A percentile compares a stretch with the other conserved stretches of the same genome.
Evolutionary conservation across 192 early-diverging fungal genomes (phyloP).

Genomic region (Coemansia guatemalensis): DNA sequence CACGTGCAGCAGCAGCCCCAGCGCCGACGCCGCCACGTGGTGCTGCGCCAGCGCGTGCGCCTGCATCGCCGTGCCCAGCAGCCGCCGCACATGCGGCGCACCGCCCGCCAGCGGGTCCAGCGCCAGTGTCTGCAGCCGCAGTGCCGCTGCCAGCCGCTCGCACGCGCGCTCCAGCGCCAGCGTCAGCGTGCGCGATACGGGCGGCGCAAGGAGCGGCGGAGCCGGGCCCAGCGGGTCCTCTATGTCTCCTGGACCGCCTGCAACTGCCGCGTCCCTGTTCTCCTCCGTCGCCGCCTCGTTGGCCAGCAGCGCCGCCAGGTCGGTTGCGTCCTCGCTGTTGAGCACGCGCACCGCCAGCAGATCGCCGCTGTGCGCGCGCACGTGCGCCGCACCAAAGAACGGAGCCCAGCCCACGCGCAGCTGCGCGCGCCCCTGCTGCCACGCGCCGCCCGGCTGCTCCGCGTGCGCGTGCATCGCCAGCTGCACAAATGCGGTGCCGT

Average conservation of each 20-base stretch:
- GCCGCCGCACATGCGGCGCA: constrained; percentile 42
- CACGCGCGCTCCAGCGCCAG: constrained; percentile 45
- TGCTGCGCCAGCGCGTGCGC: constrained; percentile 50
- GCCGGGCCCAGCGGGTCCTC: not conserved
- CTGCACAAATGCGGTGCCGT: constrained; percentile 51
- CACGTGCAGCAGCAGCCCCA: too few relatives aligned
- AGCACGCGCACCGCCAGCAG: constrained; percentile 50
- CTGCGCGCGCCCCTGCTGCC: constrained; percentile 45
- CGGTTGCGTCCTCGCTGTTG: constrained; percentile 52
- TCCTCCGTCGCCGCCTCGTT: constrained; percentile 46
- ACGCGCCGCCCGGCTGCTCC: constrained; percentile 39
- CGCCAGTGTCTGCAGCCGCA: constrained; percentile 26
- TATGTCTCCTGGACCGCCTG: not conserved
- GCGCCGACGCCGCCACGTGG: constrained; percentile 36
- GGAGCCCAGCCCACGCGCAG: constrained; percentile 53
- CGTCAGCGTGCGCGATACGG: constrained; percentile 41
- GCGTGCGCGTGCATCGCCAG: constrained; percentile 31
- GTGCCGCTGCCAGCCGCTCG: constrained; percentile 36
- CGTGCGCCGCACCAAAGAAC: constrained; percentile 39
- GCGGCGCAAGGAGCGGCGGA: constrained; percentile 10
- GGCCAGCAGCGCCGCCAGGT: constrained; percentile 48
- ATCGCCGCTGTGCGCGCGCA: constrained; percentile 51
- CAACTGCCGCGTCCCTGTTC: constrained; percentile 24
- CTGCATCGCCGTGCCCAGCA: constrained; percentile 52
- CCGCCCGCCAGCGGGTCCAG: constrained; percentile 46